Percentiles rank a stretch among this genome's conserved stretches.
These are phyloP conservation scores for Saccharomycopsis selenospora DNA, from an alignment of 805 yeast species.

Conservation along the genomic window DNA sequence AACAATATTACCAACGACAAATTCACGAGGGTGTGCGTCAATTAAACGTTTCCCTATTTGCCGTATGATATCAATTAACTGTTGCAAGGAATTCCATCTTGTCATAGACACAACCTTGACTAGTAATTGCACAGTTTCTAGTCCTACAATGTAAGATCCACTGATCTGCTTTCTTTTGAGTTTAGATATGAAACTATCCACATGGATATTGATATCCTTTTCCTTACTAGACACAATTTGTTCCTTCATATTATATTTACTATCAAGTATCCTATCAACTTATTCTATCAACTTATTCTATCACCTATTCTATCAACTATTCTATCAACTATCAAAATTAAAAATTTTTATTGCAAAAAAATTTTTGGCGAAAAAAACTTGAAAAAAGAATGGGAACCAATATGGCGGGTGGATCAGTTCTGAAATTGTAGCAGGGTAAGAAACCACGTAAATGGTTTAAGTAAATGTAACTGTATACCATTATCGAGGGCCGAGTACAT, in stretches of 20 bases:
- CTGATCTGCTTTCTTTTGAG: conserved; percentile 78
- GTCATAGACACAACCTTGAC: conserved; percentile 86
- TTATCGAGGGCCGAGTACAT: no score
- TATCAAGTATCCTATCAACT: no score
- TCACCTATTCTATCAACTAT: no score
- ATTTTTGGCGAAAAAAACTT: no score
- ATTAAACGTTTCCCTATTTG: conserved; percentile 62
- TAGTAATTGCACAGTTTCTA: conserved; percentile 78
- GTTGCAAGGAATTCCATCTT: conserved; percentile 75
- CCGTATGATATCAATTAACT: conserved; percentile 64
- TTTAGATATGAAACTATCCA: conserved; percentile 25
- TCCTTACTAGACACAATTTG: background rate
- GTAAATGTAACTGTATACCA: no score
- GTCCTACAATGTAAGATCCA: conserved; percentile 77
- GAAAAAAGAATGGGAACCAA: no score
- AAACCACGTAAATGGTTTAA: no score
- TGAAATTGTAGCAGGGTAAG: no score
- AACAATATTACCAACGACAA: conserved; percentile 83
- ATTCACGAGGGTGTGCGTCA: conserved; percentile 82
- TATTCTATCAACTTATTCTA: no score
- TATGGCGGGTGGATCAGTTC: no score
- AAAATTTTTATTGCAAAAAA: no score
- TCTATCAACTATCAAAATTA: no score
- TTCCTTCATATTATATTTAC: conserved; percentile 1
- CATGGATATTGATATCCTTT: conserved; percentile 1